These are phyloP conservation scores for Rhytidhysteron rufulum DNA, from an alignment of 2,329 filamentous ascomycete genomes.

Conservation along the genomic window DNA sequence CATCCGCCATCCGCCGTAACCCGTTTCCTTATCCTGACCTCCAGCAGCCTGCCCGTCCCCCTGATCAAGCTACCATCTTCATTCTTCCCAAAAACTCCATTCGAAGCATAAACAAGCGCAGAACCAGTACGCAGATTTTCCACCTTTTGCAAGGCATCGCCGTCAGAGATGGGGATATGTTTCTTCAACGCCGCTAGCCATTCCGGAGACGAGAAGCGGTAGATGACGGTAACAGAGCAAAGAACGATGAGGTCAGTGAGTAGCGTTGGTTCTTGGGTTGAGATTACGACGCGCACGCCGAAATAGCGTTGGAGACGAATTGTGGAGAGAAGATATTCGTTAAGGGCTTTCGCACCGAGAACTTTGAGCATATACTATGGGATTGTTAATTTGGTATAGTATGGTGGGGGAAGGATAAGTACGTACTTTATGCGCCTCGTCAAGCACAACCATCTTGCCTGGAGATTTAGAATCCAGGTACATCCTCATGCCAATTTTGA, in stretches of 20 bases:
- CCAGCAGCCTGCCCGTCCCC: slow-evolving; percentile 18
- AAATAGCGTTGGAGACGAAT: slow-evolving; percentile 72
- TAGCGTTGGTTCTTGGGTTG: slow-evolving; percentile 74
- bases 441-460: slow-evolving; percentile 62
- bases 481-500: slow-evolving; percentile 65
- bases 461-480: slow-evolving; percentile 55
- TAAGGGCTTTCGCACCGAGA: slow-evolving; percentile 56
- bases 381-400: slow-evolving; percentile 10
- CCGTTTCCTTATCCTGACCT: slow-evolving; percentile 37
- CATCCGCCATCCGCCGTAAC: slow-evolving; percentile 45
- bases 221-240: slow-evolving; percentile 67
- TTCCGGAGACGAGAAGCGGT: slow-evolving; percentile 64
- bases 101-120: slow-evolving; percentile 48
- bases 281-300: slow-evolving; percentile 63
- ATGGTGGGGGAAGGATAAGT: not conserved
- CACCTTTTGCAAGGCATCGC: slow-evolving; percentile 41
- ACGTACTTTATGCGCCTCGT: slow-evolving; percentile 70
- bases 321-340: slow-evolving; percentile 56
- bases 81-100: slow-evolving; percentile 36
- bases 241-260: slow-evolving; percentile 66
- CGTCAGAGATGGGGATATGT: slow-evolving; percentile 45
- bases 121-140: slow-evolving; percentile 46
- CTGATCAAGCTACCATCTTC: slow-evolving; percentile 7
- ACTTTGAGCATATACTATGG: slow-evolving; percentile 55
- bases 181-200: slow-evolving; percentile 52